Evolutionary conservation across 2,329 filamentous ascomycete species (phyloP), one percentile per base, ranked within the genome.

Genomic region (Stagonosporopsis vannaccii): DNA sequence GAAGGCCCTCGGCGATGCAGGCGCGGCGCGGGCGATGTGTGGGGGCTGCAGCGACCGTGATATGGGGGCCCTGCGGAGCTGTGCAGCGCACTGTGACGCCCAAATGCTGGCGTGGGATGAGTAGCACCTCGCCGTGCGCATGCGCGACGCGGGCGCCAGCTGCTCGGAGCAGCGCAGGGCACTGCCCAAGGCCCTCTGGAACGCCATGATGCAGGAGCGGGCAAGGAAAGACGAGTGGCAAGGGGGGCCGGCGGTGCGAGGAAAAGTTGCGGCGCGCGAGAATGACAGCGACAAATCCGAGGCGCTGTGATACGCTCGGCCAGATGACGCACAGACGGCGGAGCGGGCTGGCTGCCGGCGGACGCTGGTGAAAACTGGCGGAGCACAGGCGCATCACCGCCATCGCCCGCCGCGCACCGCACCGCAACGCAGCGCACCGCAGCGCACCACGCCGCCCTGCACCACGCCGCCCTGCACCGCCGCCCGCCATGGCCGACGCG

Each of bases 1-100:
- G 75, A 97, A 95, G 50, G 51, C 36, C 8, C 40, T 26, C 15
- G 2, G 13, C 12, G 23, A 23, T 19, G 39, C 4, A 2, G 32
- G 6, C 30, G 47, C 46, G 41, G 54, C 20, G 42, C 23, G n/a
- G 9, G 35, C 55, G 42, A 26, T 44, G 51, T 17, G 57, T 33
- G 20, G 35, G 49, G 41, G 20, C 39, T 22, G 60, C 44, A 26
- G 45, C 41, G 33, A 51, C 4, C 11, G 49, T 13, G 35, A 19
- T 17, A 30, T 36, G 6, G 26, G 17, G 9, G 48, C 13, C n/a
- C 20, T 52, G 30, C 22, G 41, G 6, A 19, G 15, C 8, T 35
- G 50, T 35, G 50, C 15, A 8, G 28, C 36, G 46, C 46, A 26
- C 33, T 11, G 41, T 11, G 25, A 7, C 13, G 56, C 26, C 56